Conservation (phyloP, 2,329 filamentous ascomycete genomes). For the Pseudogymnoascus sp. region DNA sequence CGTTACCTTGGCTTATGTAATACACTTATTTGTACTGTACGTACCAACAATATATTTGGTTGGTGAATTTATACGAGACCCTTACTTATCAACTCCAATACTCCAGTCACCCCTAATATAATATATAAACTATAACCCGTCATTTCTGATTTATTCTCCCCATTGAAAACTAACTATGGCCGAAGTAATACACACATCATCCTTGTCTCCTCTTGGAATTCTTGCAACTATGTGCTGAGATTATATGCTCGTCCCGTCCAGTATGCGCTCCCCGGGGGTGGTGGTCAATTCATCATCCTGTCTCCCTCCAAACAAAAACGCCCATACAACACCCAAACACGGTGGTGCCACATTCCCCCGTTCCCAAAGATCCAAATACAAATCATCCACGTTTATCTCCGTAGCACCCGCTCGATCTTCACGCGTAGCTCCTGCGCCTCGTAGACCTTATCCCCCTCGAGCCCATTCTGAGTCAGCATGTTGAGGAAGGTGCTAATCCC, state of each 20-base stretch:
- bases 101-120: not conserved
- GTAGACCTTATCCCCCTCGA: slow-evolving; percentile 33
- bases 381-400: slow-evolving; percentile 23
- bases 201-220: slow-evolving; percentile 46
- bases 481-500: slow-evolving; percentile 38
- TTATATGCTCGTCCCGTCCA: slow-evolving; percentile 1
- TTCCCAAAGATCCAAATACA: slow-evolving; percentile 3
- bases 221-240: slow-evolving; percentile 9
- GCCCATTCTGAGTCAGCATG: slow-evolving; percentile 37
- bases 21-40: not conserved
- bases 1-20: not conserved
- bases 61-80: not conserved
- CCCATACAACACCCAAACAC: slow-evolving; percentile 4
- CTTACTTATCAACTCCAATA: not conserved
- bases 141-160: slow-evolving; percentile 68
- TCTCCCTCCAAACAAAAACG: slow-evolving; percentile 5
- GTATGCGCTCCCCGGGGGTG: not conserved
- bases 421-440: slow-evolving; percentile 34
- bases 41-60: not conserved
- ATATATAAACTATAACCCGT: slow-evolving; percentile 28
- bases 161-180: slow-evolving; percentile 39
- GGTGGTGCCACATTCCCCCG: not conserved
- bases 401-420: slow-evolving; percentile 34
- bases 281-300: not conserved
- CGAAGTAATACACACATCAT: slow-evolving; percentile 37